Evolutionary conservation across 208 protist species (phyloP).

Genomic region (Acanthamoeba divionensis): DNA sequence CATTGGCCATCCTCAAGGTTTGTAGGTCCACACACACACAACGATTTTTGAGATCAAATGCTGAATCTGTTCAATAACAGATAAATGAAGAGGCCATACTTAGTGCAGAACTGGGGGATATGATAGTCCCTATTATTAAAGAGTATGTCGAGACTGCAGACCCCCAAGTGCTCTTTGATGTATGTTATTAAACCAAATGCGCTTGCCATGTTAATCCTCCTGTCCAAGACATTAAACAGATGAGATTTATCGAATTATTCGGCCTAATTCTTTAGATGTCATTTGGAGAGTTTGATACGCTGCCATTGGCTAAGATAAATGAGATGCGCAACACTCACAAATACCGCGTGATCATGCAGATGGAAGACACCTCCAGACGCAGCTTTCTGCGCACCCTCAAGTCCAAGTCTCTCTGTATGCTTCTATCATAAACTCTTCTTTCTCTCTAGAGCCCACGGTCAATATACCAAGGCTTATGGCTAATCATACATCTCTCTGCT

Average conservation of each 20-base stretch:
- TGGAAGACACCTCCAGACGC: not conserved
- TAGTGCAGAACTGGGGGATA: not conserved
- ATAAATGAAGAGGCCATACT: slow-evolving; percentile 29
- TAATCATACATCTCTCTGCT: not conserved
- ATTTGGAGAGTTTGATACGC: not conserved
- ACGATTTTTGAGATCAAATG: not conserved
- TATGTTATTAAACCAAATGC: not conserved
- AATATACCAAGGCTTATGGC: not conserved
- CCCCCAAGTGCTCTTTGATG: not conserved
- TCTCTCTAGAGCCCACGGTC: not conserved
- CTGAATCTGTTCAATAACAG: not conserved
- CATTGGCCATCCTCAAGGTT: slow-evolving; percentile 2
- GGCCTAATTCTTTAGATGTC: not conserved
- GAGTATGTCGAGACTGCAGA: not conserved
- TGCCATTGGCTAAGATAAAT: not conserved
- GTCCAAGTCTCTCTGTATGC: not conserved
- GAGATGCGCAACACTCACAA: not conserved
- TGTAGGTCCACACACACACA: not conserved
- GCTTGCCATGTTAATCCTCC: not conserved
- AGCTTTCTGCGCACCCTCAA: not conserved
- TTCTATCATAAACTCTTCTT: too few species aligned
- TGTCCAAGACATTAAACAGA: not conserved
- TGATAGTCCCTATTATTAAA: not conserved
- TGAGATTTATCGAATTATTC: not conserved
- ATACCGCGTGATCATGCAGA: not conserved